Evolutionary conservation across 306 rosid genomes (phyloP), one percentile per base, ranked within the genome.

Genomic region (Crotalaria pallida): DNA sequence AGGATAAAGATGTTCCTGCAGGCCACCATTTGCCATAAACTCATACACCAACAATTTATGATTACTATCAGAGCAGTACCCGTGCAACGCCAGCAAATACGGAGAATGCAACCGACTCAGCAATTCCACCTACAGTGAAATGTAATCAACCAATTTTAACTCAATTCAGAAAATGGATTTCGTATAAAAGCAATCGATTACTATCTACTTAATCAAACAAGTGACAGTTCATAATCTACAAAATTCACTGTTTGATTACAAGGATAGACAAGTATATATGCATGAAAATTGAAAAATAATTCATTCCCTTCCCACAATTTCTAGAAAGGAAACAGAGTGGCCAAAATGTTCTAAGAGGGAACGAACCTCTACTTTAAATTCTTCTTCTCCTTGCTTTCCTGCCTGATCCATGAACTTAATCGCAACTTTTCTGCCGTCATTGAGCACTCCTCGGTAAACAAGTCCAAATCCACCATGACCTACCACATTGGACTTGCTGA

Each of bases 1-100:
- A 72, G 97, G 95, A 83, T 90, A 88, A 72, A 94, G 79, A 90
- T 90, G 97, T 75, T 88, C 98, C 73, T 94, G 96, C 76, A 94
- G 79, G 64, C 96, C 96, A 65, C 97, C 97, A 69, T 90, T 84
- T 17, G 83, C 84, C 97, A 94, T 88, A 80, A 90, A 94, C 71
- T 94, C 98, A 18, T 90, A 94, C 59, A 94, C 98, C 74, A 94
- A 79, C 65, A 94, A 69, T 75, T 85, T 94, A 78, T 84, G 92
- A 80, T 77, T 87, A 79, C 60, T 77, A 78, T 90, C 88, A 12
- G 98, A 85, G 83, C 96, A 90, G 75, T 94, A 88, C 52, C 97
- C 98, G 52, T 85, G 69, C 89, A 94, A 76, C 18, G 90, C 88
- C 87, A 90, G 79, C 89, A 94, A 79, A 88, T 87, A 90, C 10